Conservation (phyloP, 306 rosid species). For the Glycine tomentella region DNA sequence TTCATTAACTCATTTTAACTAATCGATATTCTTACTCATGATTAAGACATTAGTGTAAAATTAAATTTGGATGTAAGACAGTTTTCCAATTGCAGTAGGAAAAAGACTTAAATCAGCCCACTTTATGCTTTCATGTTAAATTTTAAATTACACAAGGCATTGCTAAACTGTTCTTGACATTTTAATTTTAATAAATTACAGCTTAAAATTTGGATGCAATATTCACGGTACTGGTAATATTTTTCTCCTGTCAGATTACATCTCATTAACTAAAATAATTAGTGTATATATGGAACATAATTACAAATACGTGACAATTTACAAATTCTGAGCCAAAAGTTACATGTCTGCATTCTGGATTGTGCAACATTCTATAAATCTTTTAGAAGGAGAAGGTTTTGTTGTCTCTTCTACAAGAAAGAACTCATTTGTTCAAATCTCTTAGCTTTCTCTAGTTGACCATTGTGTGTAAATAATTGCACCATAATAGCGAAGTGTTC, state of each 20-base stretch:
- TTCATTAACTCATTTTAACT: background rate
- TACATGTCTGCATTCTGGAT: slow-evolving; percentile 37
- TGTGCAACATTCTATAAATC: slow-evolving; percentile 29
- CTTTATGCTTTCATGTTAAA: too few relatives aligned
- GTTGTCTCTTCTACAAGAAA: slow-evolving; percentile 41
- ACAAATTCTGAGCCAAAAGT: background rate
- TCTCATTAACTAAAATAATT: too few relatives aligned
- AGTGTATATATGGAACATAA: background rate
- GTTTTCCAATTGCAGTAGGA: background rate
- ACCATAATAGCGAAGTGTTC: slow-evolving; percentile 61
- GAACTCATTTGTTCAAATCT: slow-evolving; percentile 62
- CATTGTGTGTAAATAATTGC: slow-evolving; percentile 65
- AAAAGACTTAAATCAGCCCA: background rate
- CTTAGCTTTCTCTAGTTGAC: slow-evolving; percentile 66
- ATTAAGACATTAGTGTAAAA: background rate
- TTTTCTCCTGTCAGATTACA: too few relatives aligned
- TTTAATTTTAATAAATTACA: too few relatives aligned
- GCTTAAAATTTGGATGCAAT: too few relatives aligned
- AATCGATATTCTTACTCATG: background rate
- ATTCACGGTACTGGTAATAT: too few relatives aligned
- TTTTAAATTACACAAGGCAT: too few relatives aligned
- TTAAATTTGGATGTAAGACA: background rate
- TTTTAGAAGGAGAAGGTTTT: slow-evolving; percentile 32
- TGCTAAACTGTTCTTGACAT: too few relatives aligned
- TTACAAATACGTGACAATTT: slow-evolving; percentile 13